Evolutionary conservation across 2,329 filamentous ascomycete genomes (phyloP), one percentile per base, ranked within the genome.

Genomic region (Elsinoe australis): DNA sequence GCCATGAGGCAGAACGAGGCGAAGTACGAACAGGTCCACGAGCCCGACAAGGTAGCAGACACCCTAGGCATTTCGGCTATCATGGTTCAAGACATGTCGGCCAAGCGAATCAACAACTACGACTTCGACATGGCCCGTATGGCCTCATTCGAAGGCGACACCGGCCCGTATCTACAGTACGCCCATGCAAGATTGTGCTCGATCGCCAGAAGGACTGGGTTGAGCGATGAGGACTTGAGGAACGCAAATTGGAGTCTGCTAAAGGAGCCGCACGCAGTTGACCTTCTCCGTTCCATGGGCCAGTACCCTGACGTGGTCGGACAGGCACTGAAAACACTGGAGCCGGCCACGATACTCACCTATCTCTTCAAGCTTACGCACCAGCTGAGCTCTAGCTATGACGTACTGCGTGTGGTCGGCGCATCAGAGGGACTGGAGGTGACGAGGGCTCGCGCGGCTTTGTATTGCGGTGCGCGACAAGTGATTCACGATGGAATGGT

Each of bases 1-100:
- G 87, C 94, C 47, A 98, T 98, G 90, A 80, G 73, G 67, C 84
- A 83, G 71, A 96, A 96, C 66, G 76, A 85, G 59, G 74, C 77
- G 61, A 98, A 98, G 73, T 98, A 96, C 67, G 70, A 80, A 49
- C 88, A 95, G 67, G 82, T 98, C 15, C 85, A 82, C 60, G 74
- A 96, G 64, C 90, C 90, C 0, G 81, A 80, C 48, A 76, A 79
- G 47, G 84, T 82, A 6, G 87, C 92, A 52, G 92, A 96, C 68
- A 87, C 79, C 9, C 78, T 96, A 2, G 92, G 90, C 54, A 95
- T 96, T 63, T 89, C 85, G 55, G 84, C 85, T 61, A 90, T 96
- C 62, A 96, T 96, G 88, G 87, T 95, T n/a, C 90, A 96, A 68
- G 92, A 96, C 62, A 95, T 96, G 87, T 85, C 79, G 56, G 92